Evolutionary conservation across 176 grass and related monocot genomes (phyloP).

Genomic region (Oryza glaberrima): DNA sequence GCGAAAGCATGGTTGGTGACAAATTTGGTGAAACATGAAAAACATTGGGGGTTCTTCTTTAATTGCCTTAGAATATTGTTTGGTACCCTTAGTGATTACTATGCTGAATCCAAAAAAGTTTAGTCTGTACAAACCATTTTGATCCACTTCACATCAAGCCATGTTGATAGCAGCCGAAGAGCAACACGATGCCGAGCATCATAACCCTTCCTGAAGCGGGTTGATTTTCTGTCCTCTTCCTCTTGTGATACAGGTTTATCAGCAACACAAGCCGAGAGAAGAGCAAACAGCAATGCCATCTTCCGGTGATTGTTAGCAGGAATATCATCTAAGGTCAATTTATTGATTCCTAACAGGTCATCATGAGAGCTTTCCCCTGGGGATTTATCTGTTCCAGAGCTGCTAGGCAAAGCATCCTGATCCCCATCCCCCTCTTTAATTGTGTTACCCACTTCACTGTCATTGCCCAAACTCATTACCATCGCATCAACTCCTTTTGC

Average conservation of each 20-base stretch:
- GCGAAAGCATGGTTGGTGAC: slow-evolving; percentile 1
- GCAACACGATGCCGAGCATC: slow-evolving; percentile 88
- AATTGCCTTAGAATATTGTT: neutral
- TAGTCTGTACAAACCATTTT: slow-evolving; percentile 71
- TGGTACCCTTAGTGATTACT: neutral
- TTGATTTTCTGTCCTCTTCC: slow-evolving; percentile 63
- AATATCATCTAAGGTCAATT: slow-evolving; percentile 50
- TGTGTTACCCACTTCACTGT: neutral
- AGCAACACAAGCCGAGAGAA: slow-evolving; percentile 84
- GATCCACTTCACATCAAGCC: slow-evolving; percentile 90
- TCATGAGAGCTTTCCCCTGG: slow-evolving; percentile 21
- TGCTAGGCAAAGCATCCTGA: neutral
- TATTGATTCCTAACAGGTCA: slow-evolving; percentile 44
- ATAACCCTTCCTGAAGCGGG: slow-evolving; percentile 83
- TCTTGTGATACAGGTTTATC: slow-evolving; percentile 69
- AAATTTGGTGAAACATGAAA: neutral
- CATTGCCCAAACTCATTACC: slow-evolving; percentile 67
- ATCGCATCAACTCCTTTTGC: slow-evolving; percentile 74
- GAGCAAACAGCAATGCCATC: slow-evolving; percentile 63
- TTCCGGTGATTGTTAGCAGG: slow-evolving; percentile 63
- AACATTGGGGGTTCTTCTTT: neutral
- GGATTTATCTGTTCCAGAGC: slow-evolving; percentile 19
- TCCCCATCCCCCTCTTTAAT: neutral
- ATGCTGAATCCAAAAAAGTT: neutral
- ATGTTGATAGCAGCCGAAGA: slow-evolving; percentile 72